phyloP scores from a whole-genome alignment of 768 basidiomycete species.

The Boletus vermiculosoides region DNA sequence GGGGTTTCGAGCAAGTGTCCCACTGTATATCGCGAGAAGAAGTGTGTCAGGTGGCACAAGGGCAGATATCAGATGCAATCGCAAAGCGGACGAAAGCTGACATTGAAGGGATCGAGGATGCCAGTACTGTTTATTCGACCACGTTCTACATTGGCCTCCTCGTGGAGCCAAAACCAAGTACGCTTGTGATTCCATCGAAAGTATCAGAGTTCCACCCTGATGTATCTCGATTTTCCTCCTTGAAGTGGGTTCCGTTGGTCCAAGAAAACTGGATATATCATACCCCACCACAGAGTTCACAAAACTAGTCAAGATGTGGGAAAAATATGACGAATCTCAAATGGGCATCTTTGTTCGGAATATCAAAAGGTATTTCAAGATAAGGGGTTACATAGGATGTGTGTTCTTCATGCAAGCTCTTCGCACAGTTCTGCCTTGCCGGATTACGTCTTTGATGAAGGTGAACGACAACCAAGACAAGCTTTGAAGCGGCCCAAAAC shows the following conservation, averaged over 20 bases:
- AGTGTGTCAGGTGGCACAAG: conserved; percentile 83
- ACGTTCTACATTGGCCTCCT: conserved; percentile 95
- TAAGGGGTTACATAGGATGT: conserved; percentile 3
- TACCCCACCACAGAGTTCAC: conserved; percentile 96
- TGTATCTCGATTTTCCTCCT: conserved; percentile 8
- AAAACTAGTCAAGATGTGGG: conserved; percentile 93
- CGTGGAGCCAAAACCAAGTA: conserved; percentile 89
- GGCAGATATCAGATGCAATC: conserved; percentile 74
- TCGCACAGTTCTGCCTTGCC: conserved; percentile 64
- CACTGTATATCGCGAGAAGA: conserved; percentile 87
- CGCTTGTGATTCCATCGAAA: conserved; percentile 31
- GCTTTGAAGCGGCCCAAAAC: conserved; percentile 74
- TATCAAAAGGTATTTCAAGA: conserved; percentile 71
- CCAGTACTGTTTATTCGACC: conserved; percentile 86
- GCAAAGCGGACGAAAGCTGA: conserved; percentile 75
- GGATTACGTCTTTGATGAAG: conserved; percentile 78
- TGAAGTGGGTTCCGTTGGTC: conserved; percentile 72
- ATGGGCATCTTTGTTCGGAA: conserved; percentile 96
- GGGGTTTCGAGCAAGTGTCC: conserved; percentile 85
- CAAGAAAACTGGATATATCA: conserved; percentile 89
- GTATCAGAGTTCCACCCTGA: conserved; percentile 18
- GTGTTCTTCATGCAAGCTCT: conserved; percentile 25
- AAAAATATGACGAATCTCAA: conserved; percentile 83
- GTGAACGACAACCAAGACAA: conserved; percentile 71
- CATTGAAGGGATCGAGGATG: conserved; percentile 71